Percentiles rank a stretch among this genome's conserved stretches.
These are phyloP conservation scores for Aspergillus novoparasiticus DNA, from an alignment of 2,329 filamentous ascomycete species.

Conservation along the genomic window DNA sequence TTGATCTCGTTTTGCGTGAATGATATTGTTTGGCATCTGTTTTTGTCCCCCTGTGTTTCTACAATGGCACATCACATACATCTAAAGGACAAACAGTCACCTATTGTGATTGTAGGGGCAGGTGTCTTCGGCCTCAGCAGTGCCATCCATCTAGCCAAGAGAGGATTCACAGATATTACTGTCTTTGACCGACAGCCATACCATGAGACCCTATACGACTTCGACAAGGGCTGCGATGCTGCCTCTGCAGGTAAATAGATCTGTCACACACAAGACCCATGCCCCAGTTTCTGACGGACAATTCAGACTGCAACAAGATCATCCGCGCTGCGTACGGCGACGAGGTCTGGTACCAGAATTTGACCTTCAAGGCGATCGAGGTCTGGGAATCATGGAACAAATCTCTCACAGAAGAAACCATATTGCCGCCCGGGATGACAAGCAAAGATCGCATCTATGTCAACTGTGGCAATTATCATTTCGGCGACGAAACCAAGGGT, in stretches of 20 bases:
- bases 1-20: not conserved
- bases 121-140: constrained; percentile 49
- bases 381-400: constrained; percentile 52
- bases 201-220: constrained; percentile 45
- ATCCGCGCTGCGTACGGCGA: constrained; percentile 47
- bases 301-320: constrained; percentile 49
- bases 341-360: constrained; percentile 50
- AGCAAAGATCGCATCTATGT: constrained; percentile 40
- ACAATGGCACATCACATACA: not conserved
- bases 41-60: not conserved
- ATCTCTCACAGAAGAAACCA: constrained; percentile 21
- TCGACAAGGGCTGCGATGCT: constrained; percentile 45
- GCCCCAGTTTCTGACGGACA: constrained; percentile 36
- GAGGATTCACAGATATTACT: constrained; percentile 52
- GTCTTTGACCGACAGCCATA: constrained; percentile 54
- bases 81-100: constrained; percentile 6
- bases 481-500: constrained; percentile 9
- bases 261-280: constrained; percentile 15
- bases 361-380: constrained; percentile 47
- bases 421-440: constrained; percentile 42
- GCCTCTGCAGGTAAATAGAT: constrained; percentile 44
- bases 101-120: constrained; percentile 46
- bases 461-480: constrained; percentile 39
- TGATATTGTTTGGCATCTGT: not conserved
- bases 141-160: constrained; percentile 46